Evolutionary conservation across 1,284 basidiomycete species (phyloP), one percentile per base, ranked within the genome.

Genomic region (Ustilago crameri): DNA sequence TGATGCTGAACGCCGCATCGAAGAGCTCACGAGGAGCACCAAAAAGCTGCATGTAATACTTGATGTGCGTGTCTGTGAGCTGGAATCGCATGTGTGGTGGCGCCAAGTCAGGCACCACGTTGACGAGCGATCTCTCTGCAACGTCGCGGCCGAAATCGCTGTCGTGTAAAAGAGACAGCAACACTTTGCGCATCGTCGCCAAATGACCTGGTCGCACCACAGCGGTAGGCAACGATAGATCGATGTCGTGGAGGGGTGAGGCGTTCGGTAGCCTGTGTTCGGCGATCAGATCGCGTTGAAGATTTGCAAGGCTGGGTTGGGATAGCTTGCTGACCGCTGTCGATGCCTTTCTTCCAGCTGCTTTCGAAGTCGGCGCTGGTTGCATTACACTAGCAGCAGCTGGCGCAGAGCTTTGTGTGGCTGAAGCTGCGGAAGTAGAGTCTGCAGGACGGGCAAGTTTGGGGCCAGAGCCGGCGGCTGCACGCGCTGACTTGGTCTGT

Each of bases 51-150:
- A 58, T 51, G 50, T 68, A 73, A 56, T 73, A 73, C 32, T 64
- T 40, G 59, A 68, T 55, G 45, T 73, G 69, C 37, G 56, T 68
- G 35, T 60, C 37, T 2, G 69, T 73, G n/a, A 73, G 51, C 60
- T 73, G 69, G 57, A 68, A 62, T 7, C 64, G 64, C 51, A 38
- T 26, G 15, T 59, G 44, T 5, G 59, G 63, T 12, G 69, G 63
- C 24, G 52, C 7, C 18, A 66, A 37, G n/a, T 67, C 48, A 0
- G 62, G 69, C 9, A 43, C 22, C 1, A 1, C 20, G 14, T 42
- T 43, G 41, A n/a, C 51, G n/a, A 43, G 52, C 34, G 54, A 37
- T 18, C 67, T 54, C 12, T 20, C 14, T 4, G 48, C 44, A 9
- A 64, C 56, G 30, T 70, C 67, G n/a, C 20, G 14, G 4, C 52